Evolutionary conservation across 2,329 filamentous ascomycete species (phyloP), one percentile per base, ranked within the genome.

Genomic region (Pseudogymnoascus sp.): DNA sequence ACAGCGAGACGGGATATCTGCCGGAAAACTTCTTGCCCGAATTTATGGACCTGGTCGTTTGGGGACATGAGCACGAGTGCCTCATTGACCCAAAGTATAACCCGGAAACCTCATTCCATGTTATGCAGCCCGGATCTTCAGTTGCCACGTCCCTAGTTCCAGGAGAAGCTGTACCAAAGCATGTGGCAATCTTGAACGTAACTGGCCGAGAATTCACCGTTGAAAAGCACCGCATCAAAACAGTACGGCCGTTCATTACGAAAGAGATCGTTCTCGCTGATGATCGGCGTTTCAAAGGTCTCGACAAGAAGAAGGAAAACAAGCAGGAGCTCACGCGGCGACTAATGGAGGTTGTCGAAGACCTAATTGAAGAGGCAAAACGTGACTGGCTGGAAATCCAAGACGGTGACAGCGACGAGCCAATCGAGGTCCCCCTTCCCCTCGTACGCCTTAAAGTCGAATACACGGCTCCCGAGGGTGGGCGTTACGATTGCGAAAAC

Each of bases 61-160:
- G 94, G 94, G 94, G 94, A 2, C 94, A 99, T 71, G 94, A 99
- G 75, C 94, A 99, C 72, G 93, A 99, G 74, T 99, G 94, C 72
- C 74, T 93, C 6, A 96, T 99, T 67, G 87, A 96, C 50, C 94
- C 94, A 0, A 78, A 80, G 1, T 80, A 86, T 56, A 99, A 97
- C 69, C 84, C 89, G 0, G 91, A 96, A 71, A 96, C 88, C 59
- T 89, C 88, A 0, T 99, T 99, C 69, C 86, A 94, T 69, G 93
- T 99, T 66, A 97, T 99, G 85, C 94, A 99, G 71, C 94, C 94
- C 0, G 94, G 94, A 0, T 99, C 94, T 0, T 97, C 94, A 0
- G 89, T 99, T 0, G 94, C 93, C 0, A 99, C 94, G 1, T 97
- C 94, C 0, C 79, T 99, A 0, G 87, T 94, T 7, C 88, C 90